phyloP scores from a whole-genome alignment of 192 early-diverging fungal genomes.

The Spizellomyces sp. region DNA sequence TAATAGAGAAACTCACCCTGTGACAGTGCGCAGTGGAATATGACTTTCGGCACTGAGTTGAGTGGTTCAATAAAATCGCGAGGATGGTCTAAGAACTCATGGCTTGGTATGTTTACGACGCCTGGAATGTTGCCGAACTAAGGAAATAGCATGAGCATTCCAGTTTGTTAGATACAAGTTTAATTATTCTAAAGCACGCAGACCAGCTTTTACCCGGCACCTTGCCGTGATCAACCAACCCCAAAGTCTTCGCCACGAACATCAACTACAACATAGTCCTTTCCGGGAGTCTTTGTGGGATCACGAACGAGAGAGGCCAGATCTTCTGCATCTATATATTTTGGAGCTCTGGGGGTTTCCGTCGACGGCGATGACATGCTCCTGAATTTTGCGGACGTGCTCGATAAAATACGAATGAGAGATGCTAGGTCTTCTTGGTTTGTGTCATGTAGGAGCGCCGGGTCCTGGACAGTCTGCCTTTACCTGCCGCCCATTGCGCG shows the following conservation, averaged over 20 bases:
- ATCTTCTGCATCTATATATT: slow-evolving; percentile 49
- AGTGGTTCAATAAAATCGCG: slow-evolving; percentile 15
- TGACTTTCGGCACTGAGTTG: slow-evolving; percentile 57
- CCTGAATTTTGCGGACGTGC: too few relatives aligned
- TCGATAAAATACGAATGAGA: too few relatives aligned
- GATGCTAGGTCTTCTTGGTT: too few relatives aligned
- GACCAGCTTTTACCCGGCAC: background rate
- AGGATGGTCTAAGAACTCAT: slow-evolving; percentile 55
- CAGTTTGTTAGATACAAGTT: too few relatives aligned
- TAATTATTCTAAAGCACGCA: too few relatives aligned
- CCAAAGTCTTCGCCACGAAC: slow-evolving; percentile 48
- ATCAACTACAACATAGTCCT: slow-evolving; percentile 67
- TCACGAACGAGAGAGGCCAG: slow-evolving; percentile 59
- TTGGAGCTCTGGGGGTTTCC: background rate
- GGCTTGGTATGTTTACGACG: slow-evolving; percentile 73
- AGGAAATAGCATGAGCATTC: background rate
- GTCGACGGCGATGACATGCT: too few relatives aligned
- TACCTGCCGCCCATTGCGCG: too few relatives aligned
- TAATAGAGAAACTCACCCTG: slow-evolving; percentile 45
- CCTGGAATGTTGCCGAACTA: slow-evolving; percentile 81
- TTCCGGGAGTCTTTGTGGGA: slow-evolving; percentile 54
- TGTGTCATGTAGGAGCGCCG: too few relatives aligned
- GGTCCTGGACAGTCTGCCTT: too few relatives aligned
- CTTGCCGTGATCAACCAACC: background rate
- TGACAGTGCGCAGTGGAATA: slow-evolving; percentile 88